These are phyloP conservation scores for Arachnomyces sp. DNA, from an alignment of 2,329 filamentous ascomycete genomes.

Conservation along the genomic window DNA sequence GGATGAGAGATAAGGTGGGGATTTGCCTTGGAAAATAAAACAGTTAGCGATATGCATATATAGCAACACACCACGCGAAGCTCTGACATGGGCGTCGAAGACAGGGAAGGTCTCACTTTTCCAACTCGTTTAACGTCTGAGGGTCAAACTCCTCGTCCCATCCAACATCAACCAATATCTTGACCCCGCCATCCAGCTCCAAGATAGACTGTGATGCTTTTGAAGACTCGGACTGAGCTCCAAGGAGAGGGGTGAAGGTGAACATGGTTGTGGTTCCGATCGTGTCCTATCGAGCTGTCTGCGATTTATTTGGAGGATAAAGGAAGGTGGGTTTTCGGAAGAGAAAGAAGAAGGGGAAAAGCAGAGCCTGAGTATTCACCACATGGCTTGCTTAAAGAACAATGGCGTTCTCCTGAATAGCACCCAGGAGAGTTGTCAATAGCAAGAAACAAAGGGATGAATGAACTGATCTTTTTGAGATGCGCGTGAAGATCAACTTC, in stretches of 20 bases:
- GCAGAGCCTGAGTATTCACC: too few relatives aligned
- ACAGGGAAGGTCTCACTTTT: conserved; percentile 56
- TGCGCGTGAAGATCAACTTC: too few relatives aligned
- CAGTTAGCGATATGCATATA: conserved; percentile 10
- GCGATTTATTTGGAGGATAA: conserved; percentile 3
- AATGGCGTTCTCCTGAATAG: too few relatives aligned
- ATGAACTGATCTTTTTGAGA: conserved; percentile 6
- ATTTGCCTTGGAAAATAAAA: conserved; percentile 56
- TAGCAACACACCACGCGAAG: too few relatives aligned
- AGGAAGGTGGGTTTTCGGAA: background rate
- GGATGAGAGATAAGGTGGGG: conserved; percentile 83
- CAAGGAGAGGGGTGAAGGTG: conserved; percentile 86
- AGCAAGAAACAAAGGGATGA: conserved; percentile 9
- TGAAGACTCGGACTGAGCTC: conserved; percentile 73
- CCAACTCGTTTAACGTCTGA: conserved; percentile 73
- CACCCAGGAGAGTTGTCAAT: too few relatives aligned
- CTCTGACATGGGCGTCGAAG: background rate
- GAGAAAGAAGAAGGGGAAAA: too few relatives aligned
- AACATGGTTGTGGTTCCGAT: conserved; percentile 62
- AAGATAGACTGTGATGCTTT: conserved; percentile 88
- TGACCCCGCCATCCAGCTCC: conserved; percentile 93
- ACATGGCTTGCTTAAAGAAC: too few relatives aligned
- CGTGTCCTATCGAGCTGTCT: conserved; percentile 6
- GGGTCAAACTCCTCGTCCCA: conserved; percentile 92
- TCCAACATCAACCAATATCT: conserved; percentile 86